These are phyloP conservation scores for Quillaja saponaria DNA, from an alignment of 306 rosid genomes.

Conservation along the genomic window DNA sequence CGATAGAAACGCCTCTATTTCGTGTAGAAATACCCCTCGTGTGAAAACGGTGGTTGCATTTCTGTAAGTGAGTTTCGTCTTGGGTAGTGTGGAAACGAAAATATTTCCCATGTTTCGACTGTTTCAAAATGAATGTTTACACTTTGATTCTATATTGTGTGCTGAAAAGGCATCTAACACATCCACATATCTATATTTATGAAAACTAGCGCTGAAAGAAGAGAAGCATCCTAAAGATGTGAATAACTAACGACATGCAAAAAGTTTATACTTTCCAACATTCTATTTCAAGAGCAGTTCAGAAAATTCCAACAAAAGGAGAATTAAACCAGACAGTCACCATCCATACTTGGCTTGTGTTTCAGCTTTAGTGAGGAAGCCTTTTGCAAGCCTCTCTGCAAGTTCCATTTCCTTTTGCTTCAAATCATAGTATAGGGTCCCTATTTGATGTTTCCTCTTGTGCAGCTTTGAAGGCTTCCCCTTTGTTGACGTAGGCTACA, in stretches of 20 bases:
- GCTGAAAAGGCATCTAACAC: too few relatives aligned
- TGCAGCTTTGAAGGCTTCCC: slow-evolving; percentile 90
- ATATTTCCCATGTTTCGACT: too few relatives aligned
- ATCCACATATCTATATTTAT: too few relatives aligned
- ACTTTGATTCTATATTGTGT: too few relatives aligned
- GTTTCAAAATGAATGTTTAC: too few relatives aligned
- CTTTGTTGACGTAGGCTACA: slow-evolving; percentile 71
- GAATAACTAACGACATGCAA: background rate
- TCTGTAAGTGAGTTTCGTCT: too few relatives aligned
- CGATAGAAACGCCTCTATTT: too few relatives aligned
- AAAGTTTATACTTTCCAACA: background rate
- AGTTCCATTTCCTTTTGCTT: slow-evolving; percentile 87
- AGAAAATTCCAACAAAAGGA: slow-evolving; percentile 7
- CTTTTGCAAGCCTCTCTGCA: slow-evolving; percentile 76
- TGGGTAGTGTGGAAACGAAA: too few relatives aligned
- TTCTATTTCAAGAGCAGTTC: slow-evolving; percentile 15
- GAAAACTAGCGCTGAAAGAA: too few relatives aligned
- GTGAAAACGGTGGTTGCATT: too few relatives aligned
- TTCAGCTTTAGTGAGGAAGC: slow-evolving; percentile 92
- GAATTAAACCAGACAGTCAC: slow-evolving; percentile 49
- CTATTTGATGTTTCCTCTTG: slow-evolving; percentile 95
- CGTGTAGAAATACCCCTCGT: too few relatives aligned
- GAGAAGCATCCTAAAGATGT: too few relatives aligned
- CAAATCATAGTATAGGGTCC: slow-evolving; percentile 79
- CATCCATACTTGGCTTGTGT: slow-evolving; percentile 98